Evolutionary conservation across 2,329 filamentous ascomycete species (phyloP), one percentile per base, ranked within the genome.

Genomic region (Leptographium flavum): DNA sequence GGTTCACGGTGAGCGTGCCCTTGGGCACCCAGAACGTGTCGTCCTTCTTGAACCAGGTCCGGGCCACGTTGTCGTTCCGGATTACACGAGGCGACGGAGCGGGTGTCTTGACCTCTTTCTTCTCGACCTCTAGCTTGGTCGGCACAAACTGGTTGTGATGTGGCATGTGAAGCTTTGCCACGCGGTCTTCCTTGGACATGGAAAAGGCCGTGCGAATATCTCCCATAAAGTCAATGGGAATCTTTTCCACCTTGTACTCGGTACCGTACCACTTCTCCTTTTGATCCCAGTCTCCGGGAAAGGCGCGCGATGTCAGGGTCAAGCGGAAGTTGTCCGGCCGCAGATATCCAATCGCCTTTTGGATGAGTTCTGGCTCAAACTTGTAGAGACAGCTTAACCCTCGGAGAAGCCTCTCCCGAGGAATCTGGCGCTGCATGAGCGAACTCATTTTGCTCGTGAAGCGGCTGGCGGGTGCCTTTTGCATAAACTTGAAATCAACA

Each of bases 191-290:
- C 1, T 71, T 63, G 1, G 74, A 65, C 37, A 73, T 73, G 2
- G 74, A 63, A 27, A 76, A 70, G 2, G 86, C 85, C 48, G 72
- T 64, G 45, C 74, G 70, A 49, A 95, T 71, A 42, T 86, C 79
- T 11, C 70, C 65, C 59, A 94, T 68, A 54, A 95, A 81, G 17
- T 87, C 79, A 14, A 71, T 59, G 0, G 88, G 80, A 31, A 98
- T 84, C 57, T 79, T 82, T 58, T 93, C 83, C 28, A 81, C 73
- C 51, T 79, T 84, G 64, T 95, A 94, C 57, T 96, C 88, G 0
- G 92, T 98, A 9, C 90, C 90, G 55, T 98, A 98, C 92, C 92
- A 98, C 59, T 88, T 87, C 66, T 98, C 92, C 58, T 83, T 93
- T 59, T 81, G 67, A 52, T 93, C 74, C 85, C 87, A 95, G 43